Conservation (phyloP, 1,284 basidiomycete species). For the Cutaneotrichosporon daszewskae region DNA sequence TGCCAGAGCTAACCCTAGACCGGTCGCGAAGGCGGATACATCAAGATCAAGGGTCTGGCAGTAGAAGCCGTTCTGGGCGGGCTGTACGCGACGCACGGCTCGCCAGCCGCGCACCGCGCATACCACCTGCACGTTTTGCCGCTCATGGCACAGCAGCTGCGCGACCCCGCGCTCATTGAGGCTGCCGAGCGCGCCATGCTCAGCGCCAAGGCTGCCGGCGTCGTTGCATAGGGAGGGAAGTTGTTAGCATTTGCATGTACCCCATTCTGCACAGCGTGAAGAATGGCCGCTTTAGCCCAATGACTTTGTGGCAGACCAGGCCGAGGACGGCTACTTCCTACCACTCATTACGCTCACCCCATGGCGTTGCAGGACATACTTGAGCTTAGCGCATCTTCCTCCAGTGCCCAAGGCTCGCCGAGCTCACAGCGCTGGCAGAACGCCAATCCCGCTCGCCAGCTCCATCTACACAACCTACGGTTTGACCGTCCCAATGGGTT, state of each 20-base stretch:
- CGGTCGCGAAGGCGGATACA: constrained; percentile 15
- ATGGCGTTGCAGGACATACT: no score
- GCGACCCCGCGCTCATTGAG: constrained; percentile 35
- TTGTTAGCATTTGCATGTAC: neutral
- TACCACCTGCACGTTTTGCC: constrained; percentile 44
- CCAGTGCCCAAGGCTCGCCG: no score
- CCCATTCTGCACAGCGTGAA: constrained; percentile 3
- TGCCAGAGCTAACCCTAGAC: constrained; percentile 21
- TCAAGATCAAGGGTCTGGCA: constrained; percentile 36
- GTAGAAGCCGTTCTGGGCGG: constrained; percentile 44
- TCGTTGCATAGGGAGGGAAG: neutral
- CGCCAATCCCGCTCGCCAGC: no score
- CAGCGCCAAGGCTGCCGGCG: constrained; percentile 16
- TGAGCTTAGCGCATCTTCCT: no score
- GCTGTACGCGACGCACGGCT: constrained; percentile 40
- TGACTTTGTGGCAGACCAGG: no score
- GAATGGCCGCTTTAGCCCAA: no score
- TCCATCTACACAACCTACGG: no score
- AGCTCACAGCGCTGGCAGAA: no score
- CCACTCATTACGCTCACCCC: no score
- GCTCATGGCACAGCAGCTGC: constrained; percentile 30
- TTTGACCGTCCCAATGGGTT: no score
- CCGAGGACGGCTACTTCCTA: no score
- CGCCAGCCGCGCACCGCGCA: constrained; percentile 43
- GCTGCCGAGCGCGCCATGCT: constrained; percentile 18